Conservation (phyloP, 2,329 filamentous ascomycete genomes). For the Aplosporella prunicola region DNA sequence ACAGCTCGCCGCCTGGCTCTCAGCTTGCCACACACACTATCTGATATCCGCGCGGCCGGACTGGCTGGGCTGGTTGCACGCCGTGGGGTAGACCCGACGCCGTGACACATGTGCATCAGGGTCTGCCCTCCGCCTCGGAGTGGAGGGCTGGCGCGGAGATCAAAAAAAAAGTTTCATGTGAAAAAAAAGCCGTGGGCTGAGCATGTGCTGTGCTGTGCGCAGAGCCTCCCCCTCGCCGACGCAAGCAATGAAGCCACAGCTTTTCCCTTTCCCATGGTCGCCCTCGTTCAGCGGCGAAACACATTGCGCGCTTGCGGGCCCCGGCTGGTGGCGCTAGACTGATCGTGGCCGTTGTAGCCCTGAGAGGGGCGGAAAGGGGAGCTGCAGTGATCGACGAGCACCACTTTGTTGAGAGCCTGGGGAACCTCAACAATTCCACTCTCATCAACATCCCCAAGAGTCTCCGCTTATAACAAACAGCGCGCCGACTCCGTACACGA, state of each 20-base stretch:
- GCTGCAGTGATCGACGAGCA: background rate
- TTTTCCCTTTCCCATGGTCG: no score
- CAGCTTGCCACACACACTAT: conserved; percentile 7
- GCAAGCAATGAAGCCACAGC: background rate
- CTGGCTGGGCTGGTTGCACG: conserved; percentile 5
- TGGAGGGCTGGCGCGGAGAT: background rate
- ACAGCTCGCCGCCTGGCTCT: conserved; percentile 4
- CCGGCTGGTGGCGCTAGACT: conserved; percentile 5
- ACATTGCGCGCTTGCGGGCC: background rate
- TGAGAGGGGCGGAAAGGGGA: background rate
- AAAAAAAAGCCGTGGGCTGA: background rate
- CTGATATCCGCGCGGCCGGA: conserved; percentile 3
- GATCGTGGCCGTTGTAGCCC: background rate
- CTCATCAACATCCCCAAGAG: no score
- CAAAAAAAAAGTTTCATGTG: no score
- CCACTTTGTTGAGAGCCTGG: conserved; percentile 9
- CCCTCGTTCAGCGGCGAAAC: background rate
- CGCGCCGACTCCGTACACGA: no score
- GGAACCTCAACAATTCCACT: conserved; percentile 8
- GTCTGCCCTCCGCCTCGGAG: conserved; percentile 4
- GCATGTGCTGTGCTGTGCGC: conserved; percentile 2
- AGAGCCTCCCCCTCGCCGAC: background rate
- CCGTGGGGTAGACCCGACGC: conserved; percentile 6
- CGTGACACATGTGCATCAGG: conserved; percentile 8
- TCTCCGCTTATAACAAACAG: no score